Conservation (phyloP, 1,284 basidiomycete species). For the Taiwanofungus camphoratus region DNA sequence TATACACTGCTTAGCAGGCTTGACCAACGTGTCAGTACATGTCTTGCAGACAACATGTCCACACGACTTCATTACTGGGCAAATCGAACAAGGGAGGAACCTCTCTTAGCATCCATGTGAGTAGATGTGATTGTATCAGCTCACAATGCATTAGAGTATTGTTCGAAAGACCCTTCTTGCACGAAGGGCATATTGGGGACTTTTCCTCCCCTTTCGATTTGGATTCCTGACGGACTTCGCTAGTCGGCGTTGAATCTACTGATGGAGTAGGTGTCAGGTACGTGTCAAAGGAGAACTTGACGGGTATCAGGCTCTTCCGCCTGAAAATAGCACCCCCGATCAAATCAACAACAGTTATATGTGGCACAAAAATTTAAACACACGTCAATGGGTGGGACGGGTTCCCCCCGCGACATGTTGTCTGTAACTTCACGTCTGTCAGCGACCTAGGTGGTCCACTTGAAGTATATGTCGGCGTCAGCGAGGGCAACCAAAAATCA, state of each 20-base stretch:
- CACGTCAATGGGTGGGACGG: slow-evolving; percentile 72
- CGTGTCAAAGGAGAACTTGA: slow-evolving; percentile 61
- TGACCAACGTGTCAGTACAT: slow-evolving; percentile 79
- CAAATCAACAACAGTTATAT: not conserved
- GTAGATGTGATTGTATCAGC: slow-evolving; percentile 29
- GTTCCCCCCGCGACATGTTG: slow-evolving; percentile 76
- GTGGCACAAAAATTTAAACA: slow-evolving; percentile 24
- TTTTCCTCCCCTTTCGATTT: slow-evolving; percentile 41
- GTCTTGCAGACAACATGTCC: slow-evolving; percentile 85
- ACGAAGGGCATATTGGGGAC: slow-evolving; percentile 79
- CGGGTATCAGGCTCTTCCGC: slow-evolving; percentile 70
- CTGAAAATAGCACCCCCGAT: slow-evolving; percentile 31
- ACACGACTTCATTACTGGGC: slow-evolving; percentile 68
- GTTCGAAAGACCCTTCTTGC: slow-evolving; percentile 82
- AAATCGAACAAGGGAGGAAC: not conserved
- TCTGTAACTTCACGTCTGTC: slow-evolving; percentile 79
- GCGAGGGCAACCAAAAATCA: slow-evolving; percentile 89
- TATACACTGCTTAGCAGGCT: slow-evolving; percentile 70
- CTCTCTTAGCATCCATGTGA: no score
- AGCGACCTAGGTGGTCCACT: slow-evolving; percentile 58
- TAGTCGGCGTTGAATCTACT: slow-evolving; percentile 36
- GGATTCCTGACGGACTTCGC: slow-evolving; percentile 25
- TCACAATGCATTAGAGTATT: slow-evolving; percentile 63
- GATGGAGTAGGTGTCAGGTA: slow-evolving; percentile 31
- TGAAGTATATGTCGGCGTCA: slow-evolving; percentile 76